Evolutionary conservation across 2,329 filamentous ascomycete species (phyloP).

Genomic region (Diaporthe ilicicola): DNA sequence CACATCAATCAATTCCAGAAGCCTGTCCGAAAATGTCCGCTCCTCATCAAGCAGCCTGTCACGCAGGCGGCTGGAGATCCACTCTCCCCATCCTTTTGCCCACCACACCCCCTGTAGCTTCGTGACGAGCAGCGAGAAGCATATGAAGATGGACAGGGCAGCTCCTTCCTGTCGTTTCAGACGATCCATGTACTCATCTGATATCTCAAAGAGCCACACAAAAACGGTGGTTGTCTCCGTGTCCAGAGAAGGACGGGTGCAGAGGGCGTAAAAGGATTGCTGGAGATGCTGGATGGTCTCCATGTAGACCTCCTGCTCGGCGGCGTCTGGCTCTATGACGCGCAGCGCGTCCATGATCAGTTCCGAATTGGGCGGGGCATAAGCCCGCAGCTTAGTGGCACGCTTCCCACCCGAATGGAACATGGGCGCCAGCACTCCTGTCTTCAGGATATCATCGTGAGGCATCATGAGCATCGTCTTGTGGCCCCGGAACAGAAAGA

Average conservation of each 20-base stretch:
- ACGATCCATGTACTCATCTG: slow-evolving; percentile 3
- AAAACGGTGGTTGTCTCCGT: not conserved
- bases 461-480: not conserved
- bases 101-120: not conserved
- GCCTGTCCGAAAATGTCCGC: not conserved
- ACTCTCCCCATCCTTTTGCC: not conserved
- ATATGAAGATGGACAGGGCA: not conserved
- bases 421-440: not conserved
- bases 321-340: not conserved
- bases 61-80: not conserved
- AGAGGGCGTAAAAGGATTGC: not conserved
- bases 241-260: not conserved
- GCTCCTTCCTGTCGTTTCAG: not conserved
- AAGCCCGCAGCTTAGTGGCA: not conserved
- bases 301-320: not conserved
- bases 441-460: not conserved
- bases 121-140: not conserved
- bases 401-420: not conserved
- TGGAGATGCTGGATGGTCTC: not conserved
- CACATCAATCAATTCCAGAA: not conserved
- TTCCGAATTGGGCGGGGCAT: not conserved
- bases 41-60: not conserved
- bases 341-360: not conserved
- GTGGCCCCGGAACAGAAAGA: not conserved
- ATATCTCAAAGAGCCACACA: not conserved